A percentile compares a stretch with the other conserved stretches of the same genome.
Conservation (phyloP, 345 rosid species). For the Eucalyptus victrix region DNA sequence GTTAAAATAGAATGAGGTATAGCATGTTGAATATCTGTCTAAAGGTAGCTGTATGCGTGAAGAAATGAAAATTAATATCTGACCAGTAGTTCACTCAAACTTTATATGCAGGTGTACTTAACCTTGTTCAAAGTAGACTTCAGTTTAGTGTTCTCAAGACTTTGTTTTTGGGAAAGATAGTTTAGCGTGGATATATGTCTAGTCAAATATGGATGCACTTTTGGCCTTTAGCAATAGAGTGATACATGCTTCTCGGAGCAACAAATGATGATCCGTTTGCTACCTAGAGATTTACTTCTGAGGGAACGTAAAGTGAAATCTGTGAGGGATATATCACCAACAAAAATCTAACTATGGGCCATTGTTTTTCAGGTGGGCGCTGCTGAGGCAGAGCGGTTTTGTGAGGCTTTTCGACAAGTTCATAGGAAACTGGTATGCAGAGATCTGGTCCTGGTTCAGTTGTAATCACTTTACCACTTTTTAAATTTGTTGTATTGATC, state of each 20-base stretch:
- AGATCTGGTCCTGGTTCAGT: not conserved
- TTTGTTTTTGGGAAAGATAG: not conserved
- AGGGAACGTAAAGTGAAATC: not conserved
- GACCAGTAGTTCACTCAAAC: not conserved
- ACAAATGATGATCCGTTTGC: not conserved
- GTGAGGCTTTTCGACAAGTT: constrained; percentile 56
- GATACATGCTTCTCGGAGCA: not conserved
- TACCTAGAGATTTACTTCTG: not conserved
- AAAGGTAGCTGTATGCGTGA: not conserved
- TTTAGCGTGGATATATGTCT: not conserved
- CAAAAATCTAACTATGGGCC: not conserved
- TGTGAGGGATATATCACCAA: not conserved
- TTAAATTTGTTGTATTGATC: not conserved
- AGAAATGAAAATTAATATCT: not conserved
- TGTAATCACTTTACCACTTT: not conserved
- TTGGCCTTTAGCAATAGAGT: not conserved
- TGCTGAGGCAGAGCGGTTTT: constrained; percentile 65
- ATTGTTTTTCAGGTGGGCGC: constrained; percentile 40
- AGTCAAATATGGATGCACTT: not conserved
- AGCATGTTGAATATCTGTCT: not conserved
- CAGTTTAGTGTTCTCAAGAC: not conserved
- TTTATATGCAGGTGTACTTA: not conserved
- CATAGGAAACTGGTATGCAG: constrained; percentile 70
- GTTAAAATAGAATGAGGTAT: not conserved
- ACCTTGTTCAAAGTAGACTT: not conserved